Evolutionary conservation across 495 filamentous ascomycete species (phyloP).

Genomic region (Penicillium dipodomyicola): DNA sequence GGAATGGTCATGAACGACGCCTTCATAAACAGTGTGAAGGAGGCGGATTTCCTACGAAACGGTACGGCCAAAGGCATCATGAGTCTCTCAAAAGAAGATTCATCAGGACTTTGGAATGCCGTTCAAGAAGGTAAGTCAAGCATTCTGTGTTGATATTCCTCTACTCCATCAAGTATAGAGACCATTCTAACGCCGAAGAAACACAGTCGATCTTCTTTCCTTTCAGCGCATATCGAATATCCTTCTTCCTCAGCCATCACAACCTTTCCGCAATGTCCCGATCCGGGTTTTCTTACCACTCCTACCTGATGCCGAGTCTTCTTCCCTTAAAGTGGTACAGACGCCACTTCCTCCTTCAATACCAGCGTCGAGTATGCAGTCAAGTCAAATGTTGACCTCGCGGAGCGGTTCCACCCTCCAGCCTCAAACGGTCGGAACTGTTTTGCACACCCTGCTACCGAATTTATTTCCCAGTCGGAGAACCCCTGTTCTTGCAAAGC

Average conservation of each 20-base stretch:
- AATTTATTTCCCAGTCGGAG: conserved; percentile 82
- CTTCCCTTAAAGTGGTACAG: conserved; percentile 67
- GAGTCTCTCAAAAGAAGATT: conserved; percentile 85
- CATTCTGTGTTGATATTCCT: not conserved
- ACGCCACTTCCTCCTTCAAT: conserved; percentile 58
- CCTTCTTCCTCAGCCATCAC: conserved; percentile 71
- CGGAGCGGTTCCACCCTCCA: conserved; percentile 42
- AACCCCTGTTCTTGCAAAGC: conserved; percentile 84
- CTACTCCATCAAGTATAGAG: not conserved
- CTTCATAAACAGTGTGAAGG: conserved; percentile 92
- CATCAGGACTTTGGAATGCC: conserved; percentile 79
- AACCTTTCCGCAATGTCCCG: conserved; percentile 75
- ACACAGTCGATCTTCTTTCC: conserved; percentile 65
- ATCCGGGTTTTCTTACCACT: conserved; percentile 86
- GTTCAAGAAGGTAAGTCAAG: conserved; percentile 71
- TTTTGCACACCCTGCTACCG: conserved; percentile 75
- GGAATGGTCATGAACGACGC: conserved; percentile 71
- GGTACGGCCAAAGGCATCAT: conserved; percentile 91
- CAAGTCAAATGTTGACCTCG: conserved; percentile 29
- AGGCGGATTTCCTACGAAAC: conserved; percentile 89
- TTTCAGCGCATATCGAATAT: conserved; percentile 74
- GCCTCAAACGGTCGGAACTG: conserved; percentile 75
- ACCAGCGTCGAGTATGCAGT: conserved; percentile 22
- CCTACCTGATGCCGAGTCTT: conserved; percentile 42
- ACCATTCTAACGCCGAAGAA: conserved; percentile 4